Evolutionary conservation across 306 rosid genomes (phyloP).

Genomic region (Quercus variabilis): DNA sequence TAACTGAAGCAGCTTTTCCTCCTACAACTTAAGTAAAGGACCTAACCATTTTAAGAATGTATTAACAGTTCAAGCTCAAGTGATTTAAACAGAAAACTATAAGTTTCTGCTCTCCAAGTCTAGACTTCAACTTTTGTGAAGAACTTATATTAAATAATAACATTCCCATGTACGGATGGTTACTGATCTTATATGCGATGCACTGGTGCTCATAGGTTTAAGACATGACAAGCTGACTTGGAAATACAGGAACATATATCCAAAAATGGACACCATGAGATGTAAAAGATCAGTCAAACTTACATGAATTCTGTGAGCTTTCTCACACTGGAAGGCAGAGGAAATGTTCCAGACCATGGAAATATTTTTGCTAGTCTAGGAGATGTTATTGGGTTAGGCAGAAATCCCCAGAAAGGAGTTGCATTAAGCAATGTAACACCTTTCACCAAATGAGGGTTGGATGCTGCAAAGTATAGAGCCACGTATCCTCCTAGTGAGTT

Average conservation of each 20-base stretch:
- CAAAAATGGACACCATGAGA: background rate
- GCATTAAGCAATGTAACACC: slow-evolving; percentile 94
- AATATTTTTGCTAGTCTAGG: slow-evolving; percentile 74
- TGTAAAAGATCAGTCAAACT: slow-evolving; percentile 20
- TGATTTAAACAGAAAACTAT: background rate
- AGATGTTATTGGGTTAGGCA: slow-evolving; percentile 68
- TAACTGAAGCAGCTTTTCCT: background rate
- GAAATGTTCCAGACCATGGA: slow-evolving; percentile 86
- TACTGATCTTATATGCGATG: background rate
- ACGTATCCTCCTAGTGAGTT: slow-evolving; percentile 95
- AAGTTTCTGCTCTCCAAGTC: too few relatives aligned
- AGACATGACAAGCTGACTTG: background rate
- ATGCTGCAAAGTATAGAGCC: slow-evolving; percentile 86
- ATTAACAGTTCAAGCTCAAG: background rate
- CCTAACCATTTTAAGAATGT: background rate
- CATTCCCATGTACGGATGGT: background rate
- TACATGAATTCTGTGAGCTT: slow-evolving; percentile 71
- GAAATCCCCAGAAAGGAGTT: slow-evolving; percentile 93
- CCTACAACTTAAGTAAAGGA: background rate
- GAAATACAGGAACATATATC: background rate
- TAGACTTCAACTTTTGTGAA: too few relatives aligned
- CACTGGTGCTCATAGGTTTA: background rate
- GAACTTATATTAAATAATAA: background rate
- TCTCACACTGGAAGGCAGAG: slow-evolving; percentile 70
- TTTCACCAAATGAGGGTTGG: slow-evolving; percentile 83